Evolutionary conservation across 2,329 filamentous ascomycete species (phyloP), one percentile per base, ranked within the genome.

Genomic region (Monilinia aucupariae): DNA sequence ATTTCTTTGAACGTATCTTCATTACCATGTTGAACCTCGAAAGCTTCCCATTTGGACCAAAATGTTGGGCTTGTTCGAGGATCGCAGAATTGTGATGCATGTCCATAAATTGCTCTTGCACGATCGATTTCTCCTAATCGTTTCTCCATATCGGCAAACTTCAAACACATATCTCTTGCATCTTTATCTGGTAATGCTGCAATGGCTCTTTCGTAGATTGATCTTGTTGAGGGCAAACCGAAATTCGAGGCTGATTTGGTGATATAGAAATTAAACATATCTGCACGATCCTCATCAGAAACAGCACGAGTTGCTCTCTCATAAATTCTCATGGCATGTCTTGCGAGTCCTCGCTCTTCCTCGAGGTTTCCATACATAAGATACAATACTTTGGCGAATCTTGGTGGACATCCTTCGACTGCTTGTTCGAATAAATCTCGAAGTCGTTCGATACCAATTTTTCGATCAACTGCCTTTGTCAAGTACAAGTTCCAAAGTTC

Each of bases 221-320:
- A 88, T 59, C 94, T 82, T 3, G 94, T 97, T 0, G 94, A 97
- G 0, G 94, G 92, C 59, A 99, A 84, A 39, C 96, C 94, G 72
- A 99, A 99, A 77, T 99, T 99, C 25, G 92, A 96, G 1, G 94
- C 94, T 0, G 92, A 97, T 75, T 99, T 97, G 64, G 93, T 97
- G 74, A 99, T 97, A 79, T 99, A 99, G 74, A 97, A 96, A 76
- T 96, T 94, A 80, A 97, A 99, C 92, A 99, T 97, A 71, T 96
- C 92, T 65, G 92, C 88, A 59, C 92, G 84, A 75, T 99, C 93
- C 72, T 97, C 93, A 72, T 99, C 94, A 17, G 91, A 88, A 4
- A 99, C 96, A 15, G 93, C 92, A 39, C 94, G 86, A 6, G 94
- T 99, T 9, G 94, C 94, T 64, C 94, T 89, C 78, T 99, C 96